Evolutionary conservation across 139 green algal species (phyloP).

Genomic region (Marvania coccoides): DNA sequence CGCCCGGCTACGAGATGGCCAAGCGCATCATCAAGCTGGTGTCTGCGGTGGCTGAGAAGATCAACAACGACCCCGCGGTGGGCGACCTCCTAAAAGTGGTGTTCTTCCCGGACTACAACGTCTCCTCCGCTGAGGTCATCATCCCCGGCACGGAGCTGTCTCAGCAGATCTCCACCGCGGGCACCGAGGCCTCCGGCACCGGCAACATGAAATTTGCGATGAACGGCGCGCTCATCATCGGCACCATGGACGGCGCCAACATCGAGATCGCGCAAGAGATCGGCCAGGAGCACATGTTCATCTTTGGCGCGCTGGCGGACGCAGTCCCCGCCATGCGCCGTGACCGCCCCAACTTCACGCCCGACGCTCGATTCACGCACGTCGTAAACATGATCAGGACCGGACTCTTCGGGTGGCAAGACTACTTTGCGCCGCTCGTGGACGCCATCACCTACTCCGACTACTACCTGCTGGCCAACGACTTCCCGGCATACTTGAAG

Average conservation of each 20-base stretch:
- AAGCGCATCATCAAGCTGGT: constrained; percentile 98
- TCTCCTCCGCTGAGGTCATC: constrained; percentile 86
- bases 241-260: constrained; percentile 96
- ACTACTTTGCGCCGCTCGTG: constrained; percentile 89
- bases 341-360: constrained; percentile 44
- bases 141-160: constrained; percentile 82
- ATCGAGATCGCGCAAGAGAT: constrained; percentile 88
- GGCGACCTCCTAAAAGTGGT: constrained; percentile 88
- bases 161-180: constrained; percentile 96
- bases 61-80: constrained; percentile 87
- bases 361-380: constrained; percentile 66
- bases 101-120: constrained; percentile 99
- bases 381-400: constrained; percentile 71
- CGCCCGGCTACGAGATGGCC: constrained; percentile 95
- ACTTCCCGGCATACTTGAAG: constrained; percentile 90
- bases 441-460: constrained; percentile 81
- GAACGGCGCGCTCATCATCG: constrained; percentile 93
- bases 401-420: constrained; percentile 89
- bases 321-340: constrained; percentile 51
- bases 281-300: constrained; percentile 76
- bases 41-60: constrained; percentile 74
- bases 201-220: constrained; percentile 99
- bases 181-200: constrained; percentile 94
- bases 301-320: constrained; percentile 70
- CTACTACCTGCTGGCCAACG: constrained; percentile 96